These are phyloP conservation scores for Malus sieversii DNA, from an alignment of 306 rosid species.

Conservation along the genomic window DNA sequence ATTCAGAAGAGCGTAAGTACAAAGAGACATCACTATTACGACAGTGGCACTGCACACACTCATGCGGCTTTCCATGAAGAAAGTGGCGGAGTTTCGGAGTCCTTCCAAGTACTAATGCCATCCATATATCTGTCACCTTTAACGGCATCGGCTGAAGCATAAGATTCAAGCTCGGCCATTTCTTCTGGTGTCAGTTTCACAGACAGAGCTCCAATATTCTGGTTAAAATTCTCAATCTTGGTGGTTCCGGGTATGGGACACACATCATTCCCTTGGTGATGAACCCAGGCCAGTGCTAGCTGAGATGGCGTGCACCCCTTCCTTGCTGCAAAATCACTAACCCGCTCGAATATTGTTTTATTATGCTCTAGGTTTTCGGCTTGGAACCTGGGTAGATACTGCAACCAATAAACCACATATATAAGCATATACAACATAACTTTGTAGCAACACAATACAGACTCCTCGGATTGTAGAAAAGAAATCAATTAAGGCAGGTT, in stretches of 20 bases:
- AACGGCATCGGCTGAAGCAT: conserved; percentile 18
- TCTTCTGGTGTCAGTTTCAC: conserved; percentile 30
- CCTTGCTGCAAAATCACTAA: conserved; percentile 11
- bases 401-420: background rate
- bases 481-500: background rate
- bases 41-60: background rate
- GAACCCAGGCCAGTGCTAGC: conserved; percentile 24
- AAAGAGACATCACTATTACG: background rate
- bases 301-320: conserved; percentile 27
- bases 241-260: conserved; percentile 27
- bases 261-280: conserved; percentile 23
- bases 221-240: conserved; percentile 20
- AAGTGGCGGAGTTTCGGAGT: conserved; percentile 12
- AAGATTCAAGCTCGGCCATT: conserved; percentile 30
- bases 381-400: conserved; percentile 30
- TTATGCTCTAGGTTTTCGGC: conserved; percentile 30
- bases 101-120: background rate
- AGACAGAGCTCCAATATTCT: conserved; percentile 21
- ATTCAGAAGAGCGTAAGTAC: background rate
- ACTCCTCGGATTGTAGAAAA: background rate
- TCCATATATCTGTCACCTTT: conserved; percentile 16
- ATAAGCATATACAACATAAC: background rate
- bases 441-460: background rate
- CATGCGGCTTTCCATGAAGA: conserved; percentile 9
- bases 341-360: conserved; percentile 14